These are phyloP conservation scores for Carex kokanica DNA, from an alignment of 176 grass and related monocot genomes.

Conservation along the genomic window DNA sequence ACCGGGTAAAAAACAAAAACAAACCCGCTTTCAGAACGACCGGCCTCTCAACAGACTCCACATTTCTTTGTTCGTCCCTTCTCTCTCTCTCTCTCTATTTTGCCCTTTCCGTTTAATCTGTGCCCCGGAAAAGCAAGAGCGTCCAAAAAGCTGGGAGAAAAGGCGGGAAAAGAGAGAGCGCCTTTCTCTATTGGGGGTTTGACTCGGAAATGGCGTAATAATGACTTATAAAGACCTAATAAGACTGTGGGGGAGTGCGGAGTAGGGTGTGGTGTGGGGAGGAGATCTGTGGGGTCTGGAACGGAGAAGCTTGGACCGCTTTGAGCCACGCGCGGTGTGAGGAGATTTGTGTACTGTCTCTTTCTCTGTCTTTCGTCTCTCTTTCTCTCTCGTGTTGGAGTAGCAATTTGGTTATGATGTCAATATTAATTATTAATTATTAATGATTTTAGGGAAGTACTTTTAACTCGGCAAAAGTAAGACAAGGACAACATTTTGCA, in stretches of 20 bases:
- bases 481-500: conserved; percentile 5
- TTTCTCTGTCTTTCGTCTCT: conserved; percentile 3
- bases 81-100: neutral
- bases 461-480: neutral
- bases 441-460: conserved; percentile 3
- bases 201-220: conserved; percentile 7
- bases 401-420: conserved; percentile 9
- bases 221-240: conserved; percentile 6
- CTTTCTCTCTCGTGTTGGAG: neutral
- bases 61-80: conserved; percentile 15
- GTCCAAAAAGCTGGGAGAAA: neutral
- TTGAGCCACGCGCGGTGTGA: conserved; percentile 9
- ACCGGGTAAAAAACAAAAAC: conserved; percentile 24
- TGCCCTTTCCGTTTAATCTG: neutral
- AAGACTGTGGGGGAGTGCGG: neutral
- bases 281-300: neutral
- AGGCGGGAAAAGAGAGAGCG: conserved; percentile 8
- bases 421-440: conserved; percentile 8
- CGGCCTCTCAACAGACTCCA: neutral
- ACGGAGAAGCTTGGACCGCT: conserved; percentile 6
- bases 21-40: conserved; percentile 10
- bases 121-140: conserved; percentile 4
- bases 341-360: conserved; percentile 2
- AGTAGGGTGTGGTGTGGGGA: neutral
- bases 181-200: neutral